Conservation (phyloP, 208 protist species). For the Trypanosoma scelopori region DNA sequence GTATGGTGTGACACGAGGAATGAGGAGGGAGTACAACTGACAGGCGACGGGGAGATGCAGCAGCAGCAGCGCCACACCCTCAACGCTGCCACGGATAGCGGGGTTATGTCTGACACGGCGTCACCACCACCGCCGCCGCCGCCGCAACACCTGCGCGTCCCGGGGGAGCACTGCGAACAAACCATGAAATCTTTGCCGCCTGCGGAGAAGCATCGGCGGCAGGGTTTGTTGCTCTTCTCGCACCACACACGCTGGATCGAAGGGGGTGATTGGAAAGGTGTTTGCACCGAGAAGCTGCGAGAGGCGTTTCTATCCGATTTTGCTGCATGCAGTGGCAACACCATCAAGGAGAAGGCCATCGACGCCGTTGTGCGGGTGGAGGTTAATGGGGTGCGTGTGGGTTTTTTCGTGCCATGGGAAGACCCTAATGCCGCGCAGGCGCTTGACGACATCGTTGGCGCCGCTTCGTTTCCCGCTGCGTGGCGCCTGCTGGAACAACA, state of each 20-base stretch:
- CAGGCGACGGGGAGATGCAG: too few relatives aligned
- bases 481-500: not conserved
- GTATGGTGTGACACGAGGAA: too few relatives aligned
- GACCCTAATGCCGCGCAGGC: not conserved
- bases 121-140: not conserved
- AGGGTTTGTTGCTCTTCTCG: not conserved
- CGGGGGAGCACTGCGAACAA: not conserved
- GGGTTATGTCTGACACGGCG: not conserved
- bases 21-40: too few relatives aligned
- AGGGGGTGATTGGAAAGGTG: not conserved
- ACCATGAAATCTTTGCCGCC: not conserved
- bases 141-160: too few relatives aligned
- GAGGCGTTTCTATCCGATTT: not conserved
- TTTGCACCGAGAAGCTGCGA: not conserved
- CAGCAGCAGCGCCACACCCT: too few relatives aligned
- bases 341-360: not conserved
- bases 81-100: not conserved
- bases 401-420: slow-evolving; percentile 4
- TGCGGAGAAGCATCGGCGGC: not conserved
- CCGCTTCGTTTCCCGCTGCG: not conserved
- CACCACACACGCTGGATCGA: not conserved
- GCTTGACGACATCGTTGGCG: not conserved
- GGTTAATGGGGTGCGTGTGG: not conserved
- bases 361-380: slow-evolving; percentile 1
- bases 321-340: not conserved